These are phyloP conservation scores for Astragalus membranaceus DNA, from an alignment of 306 rosid species.

Conservation along the genomic window DNA sequence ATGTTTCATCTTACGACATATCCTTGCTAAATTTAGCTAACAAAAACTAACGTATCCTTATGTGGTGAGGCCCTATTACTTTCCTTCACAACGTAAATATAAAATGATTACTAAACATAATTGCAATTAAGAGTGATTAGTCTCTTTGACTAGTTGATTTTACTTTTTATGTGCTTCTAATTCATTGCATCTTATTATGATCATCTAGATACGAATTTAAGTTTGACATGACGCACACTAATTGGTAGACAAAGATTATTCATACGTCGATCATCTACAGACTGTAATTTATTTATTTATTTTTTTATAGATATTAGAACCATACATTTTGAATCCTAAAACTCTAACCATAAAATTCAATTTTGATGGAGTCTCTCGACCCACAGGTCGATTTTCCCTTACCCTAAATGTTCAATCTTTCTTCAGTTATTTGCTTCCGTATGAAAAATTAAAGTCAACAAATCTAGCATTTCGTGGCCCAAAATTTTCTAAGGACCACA, in stretches of 20 bases:
- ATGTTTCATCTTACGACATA: conserved; percentile 1
- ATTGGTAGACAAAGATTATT: conserved; percentile 29
- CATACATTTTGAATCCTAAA: conserved; percentile 10
- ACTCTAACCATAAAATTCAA: conserved; percentile 16
- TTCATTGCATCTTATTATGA: neutral
- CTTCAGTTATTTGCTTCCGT: conserved; percentile 1
- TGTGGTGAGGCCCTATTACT: conserved; percentile 7
- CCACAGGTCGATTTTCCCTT: conserved; percentile 16
- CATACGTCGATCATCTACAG: conserved; percentile 13
- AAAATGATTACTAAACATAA: conserved; percentile 10
- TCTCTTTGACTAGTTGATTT: conserved; percentile 15
- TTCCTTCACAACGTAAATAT: neutral
- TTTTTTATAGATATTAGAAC: neutral
- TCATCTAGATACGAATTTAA: neutral
- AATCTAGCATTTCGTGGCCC: neutral
- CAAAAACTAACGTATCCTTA: neutral
- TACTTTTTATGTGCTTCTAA: neutral
- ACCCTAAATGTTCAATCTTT: conserved; percentile 2
- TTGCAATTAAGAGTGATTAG: conserved; percentile 18
- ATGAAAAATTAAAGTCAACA: conserved; percentile 10
- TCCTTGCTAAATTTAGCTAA: neutral
- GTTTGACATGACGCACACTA: conserved; percentile 26
- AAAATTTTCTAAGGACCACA: neutral
- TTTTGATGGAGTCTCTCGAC: conserved; percentile 18
- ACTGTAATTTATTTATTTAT: neutral